Percentiles rank a stretch among this genome's conserved stretches.
Evolutionary conservation across 2,329 filamentous ascomycete species (phyloP).

Genomic region (Fusarium odoratissimum): DNA sequence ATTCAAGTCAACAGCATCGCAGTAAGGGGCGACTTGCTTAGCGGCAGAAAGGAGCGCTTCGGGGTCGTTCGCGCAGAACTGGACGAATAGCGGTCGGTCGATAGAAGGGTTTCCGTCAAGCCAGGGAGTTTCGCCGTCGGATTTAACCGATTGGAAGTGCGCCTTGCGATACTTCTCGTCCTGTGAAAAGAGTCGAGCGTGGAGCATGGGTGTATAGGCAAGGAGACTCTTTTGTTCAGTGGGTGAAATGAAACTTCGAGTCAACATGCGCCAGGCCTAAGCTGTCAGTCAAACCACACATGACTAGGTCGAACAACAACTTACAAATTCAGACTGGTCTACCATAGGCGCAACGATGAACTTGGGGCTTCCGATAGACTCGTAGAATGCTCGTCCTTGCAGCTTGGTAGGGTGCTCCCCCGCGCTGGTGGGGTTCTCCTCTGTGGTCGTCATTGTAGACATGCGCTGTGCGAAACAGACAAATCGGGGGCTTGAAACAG

Average conservation of each 20-base stretch:
- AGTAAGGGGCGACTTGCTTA: slow-evolving; percentile 81
- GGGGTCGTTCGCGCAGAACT: slow-evolving; percentile 93
- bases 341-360: slow-evolving; percentile 97
- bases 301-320: slow-evolving; percentile 48
- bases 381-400: slow-evolving; percentile 89
- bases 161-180: slow-evolving; percentile 79
- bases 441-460: slow-evolving; percentile 49
- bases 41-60: slow-evolving; percentile 84
- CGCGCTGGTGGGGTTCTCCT: slow-evolving; percentile 28
- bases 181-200: slow-evolving; percentile 88
- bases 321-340: slow-evolving; percentile 95
- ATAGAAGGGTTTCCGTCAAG: slow-evolving; percentile 88
- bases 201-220: slow-evolving; percentile 96
- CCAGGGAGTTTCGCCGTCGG: slow-evolving; percentile 58
- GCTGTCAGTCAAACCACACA: slow-evolving; percentile 8
- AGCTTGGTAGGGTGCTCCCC: slow-evolving; percentile 65
- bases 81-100: slow-evolving; percentile 92
- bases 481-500: neutral
- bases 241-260: slow-evolving; percentile 86
- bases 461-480: slow-evolving; percentile 29
- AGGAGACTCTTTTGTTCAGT: slow-evolving; percentile 74
- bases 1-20: slow-evolving; percentile 95
- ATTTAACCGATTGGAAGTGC: slow-evolving; percentile 78
- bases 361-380: slow-evolving; percentile 93
- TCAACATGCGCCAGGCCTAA: slow-evolving; percentile 95